Percentiles rank a stretch among this genome's conserved stretches.
phyloP scores from a whole-genome alignment of 805 yeast species.

The Spathaspora hagerdaliae region DNA sequence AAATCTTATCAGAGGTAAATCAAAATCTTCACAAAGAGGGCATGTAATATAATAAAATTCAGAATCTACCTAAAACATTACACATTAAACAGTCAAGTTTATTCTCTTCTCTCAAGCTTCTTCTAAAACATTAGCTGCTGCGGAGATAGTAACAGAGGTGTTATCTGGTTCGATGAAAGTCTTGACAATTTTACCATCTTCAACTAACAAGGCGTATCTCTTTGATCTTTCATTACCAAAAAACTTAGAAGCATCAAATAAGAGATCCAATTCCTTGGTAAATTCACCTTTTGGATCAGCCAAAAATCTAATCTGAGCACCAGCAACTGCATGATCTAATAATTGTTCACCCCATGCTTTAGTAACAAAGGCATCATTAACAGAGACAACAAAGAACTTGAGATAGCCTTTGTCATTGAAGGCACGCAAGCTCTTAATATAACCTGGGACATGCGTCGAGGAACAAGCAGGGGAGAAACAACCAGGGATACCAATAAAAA shows the following conservation, averaged over 20 bases:
- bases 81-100: no score
- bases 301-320: slow-evolving; percentile 49
- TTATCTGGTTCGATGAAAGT: slow-evolving; percentile 79
- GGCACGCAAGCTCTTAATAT: slow-evolving; percentile 44
- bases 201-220: slow-evolving; percentile 73
- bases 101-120: slow-evolving; percentile 10
- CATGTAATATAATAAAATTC: no score
- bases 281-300: slow-evolving; percentile 82
- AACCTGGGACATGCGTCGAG: slow-evolving; percentile 72
- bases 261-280: slow-evolving; percentile 57
- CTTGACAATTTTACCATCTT: slow-evolving; percentile 66
- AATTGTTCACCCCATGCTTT: slow-evolving; percentile 66
- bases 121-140: slow-evolving; percentile 42
- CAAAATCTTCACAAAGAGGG: no score
- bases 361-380: slow-evolving; percentile 83
- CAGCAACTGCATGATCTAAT: slow-evolving; percentile 15
- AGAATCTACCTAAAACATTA: no score
- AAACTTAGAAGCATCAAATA: slow-evolving; percentile 70
- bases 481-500: slow-evolving; percentile 45
- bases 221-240: slow-evolving; percentile 75
- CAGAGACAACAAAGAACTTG: slow-evolving; percentile 65
- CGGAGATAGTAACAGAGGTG: slow-evolving; percentile 58
- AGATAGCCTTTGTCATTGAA: slow-evolving; percentile 65
- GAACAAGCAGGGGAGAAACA: slow-evolving; percentile 83
- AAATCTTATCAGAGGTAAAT: no score